Evolutionary conservation across 75 land plant genomes (phyloP), one percentile per base, ranked within the genome.

Genomic region (Cupressus sempervirens): DNA sequence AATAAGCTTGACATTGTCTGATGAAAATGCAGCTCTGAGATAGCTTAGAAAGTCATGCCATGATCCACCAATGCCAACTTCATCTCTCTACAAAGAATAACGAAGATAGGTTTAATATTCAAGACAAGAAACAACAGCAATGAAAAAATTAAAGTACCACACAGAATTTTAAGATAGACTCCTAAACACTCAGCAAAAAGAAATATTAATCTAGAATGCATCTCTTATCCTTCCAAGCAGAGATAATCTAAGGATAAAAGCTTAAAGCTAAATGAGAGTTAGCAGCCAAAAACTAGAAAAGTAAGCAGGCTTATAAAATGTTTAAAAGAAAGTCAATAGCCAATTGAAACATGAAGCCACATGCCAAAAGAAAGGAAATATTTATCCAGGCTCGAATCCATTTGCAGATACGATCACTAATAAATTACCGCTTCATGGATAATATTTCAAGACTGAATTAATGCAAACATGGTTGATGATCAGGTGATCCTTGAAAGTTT

Each of bases 11-110:
- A 94, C 92, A 83, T 94, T 88, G 35, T 87, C 90, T 7, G 94
- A 91, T n/a, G 85, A 87, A 45, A 94, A 70, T 16, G 93, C 93
- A 29, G 87, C 88, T 11, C 87, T 76, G 29, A 95, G 30, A 85
- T 95, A 95, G 32, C 89, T 86, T 36, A 95, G 34, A 88, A 95
- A 95, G 36, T 94, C 96, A 48, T 86, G 80, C 95, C 95, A 94
- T 26, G 93, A 82, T 26, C 96, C 94, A 7, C 96, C 97, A 50
- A 95, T 86, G 48, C 97, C 97, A 75, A 92, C 87, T 16, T 87
- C 88, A 79, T 92, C 96, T 83, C 93, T 93, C 96, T 95, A 89
- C 86, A 87, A 7, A 43, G 46, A 36, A 68, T 41, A 84, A 58
- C 40, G 9, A 74, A 32, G 43, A 32, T 70, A 35, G 38, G 18